A percentile compares a stretch with the other conserved stretches of the same genome.
These are phyloP conservation scores for Hyparrhenia diplandra DNA, from an alignment of 176 grass and related monocot genomes.

Conservation along the genomic window DNA sequence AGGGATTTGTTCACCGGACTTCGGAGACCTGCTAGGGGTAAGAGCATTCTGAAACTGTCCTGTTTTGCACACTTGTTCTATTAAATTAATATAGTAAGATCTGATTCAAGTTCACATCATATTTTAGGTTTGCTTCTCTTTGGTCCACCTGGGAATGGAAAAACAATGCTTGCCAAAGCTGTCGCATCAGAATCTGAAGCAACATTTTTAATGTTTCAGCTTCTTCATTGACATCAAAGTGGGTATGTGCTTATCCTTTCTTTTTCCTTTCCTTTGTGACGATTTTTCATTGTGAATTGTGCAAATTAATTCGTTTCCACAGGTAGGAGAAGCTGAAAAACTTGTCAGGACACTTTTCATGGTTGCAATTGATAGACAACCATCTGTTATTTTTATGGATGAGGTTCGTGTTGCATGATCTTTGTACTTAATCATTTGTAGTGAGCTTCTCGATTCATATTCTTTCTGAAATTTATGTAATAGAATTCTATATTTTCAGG, in stretches of 20 bases:
- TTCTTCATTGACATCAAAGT: constrained; percentile 96
- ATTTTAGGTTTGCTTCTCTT: constrained; percentile 70
- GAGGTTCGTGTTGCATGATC: constrained; percentile 50
- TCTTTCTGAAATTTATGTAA: background rate
- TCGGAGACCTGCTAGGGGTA: constrained; percentile 87
- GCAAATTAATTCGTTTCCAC: constrained; percentile 19
- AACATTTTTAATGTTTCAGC: constrained; percentile 94
- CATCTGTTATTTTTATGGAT: constrained; percentile 99
- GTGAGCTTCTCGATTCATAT: background rate
- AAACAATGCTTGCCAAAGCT: constrained; percentile 99
- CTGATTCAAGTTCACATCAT: constrained; percentile 6
- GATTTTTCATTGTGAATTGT: background rate
- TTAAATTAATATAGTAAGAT: background rate
- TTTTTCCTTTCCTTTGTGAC: background rate
- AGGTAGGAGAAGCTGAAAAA: constrained; percentile 98
- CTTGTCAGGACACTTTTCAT: constrained; percentile 93
- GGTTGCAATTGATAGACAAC: constrained; percentile 76
- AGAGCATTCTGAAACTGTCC: background rate
- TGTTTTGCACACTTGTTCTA: background rate
- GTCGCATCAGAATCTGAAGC: constrained; percentile 99
- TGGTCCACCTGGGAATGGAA: constrained; percentile 92
- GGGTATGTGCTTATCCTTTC: constrained; percentile 56
- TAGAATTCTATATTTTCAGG: background rate
- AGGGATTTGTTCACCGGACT: constrained; percentile 90
- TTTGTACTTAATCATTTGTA: background rate